phyloP scores from a whole-genome alignment of 495 filamentous ascomycete genomes.

The Lophium mytilinum region DNA sequence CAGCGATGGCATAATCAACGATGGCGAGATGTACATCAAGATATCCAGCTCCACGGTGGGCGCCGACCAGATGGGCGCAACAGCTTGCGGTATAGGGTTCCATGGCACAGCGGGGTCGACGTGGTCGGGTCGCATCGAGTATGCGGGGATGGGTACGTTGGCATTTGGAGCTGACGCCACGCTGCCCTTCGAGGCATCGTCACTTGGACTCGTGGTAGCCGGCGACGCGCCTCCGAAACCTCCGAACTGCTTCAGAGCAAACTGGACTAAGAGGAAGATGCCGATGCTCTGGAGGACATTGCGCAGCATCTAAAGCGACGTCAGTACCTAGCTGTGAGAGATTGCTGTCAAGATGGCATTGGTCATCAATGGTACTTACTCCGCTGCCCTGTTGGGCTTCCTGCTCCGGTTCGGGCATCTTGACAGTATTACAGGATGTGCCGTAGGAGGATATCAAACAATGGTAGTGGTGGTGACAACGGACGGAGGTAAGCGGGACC shows the following conservation, averaged over 20 bases:
- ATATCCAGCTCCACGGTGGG: conserved; percentile 77
- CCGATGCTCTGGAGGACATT: conserved; percentile 56
- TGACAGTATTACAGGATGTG: neutral
- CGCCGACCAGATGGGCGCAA: conserved; percentile 81
- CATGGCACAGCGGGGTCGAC: conserved; percentile 56
- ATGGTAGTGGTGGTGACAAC: neutral
- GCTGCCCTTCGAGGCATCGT: conserved; percentile 9
- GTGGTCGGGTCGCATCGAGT: conserved; percentile 51
- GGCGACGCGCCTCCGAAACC: conserved; percentile 38
- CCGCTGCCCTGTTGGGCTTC: conserved; percentile 17
- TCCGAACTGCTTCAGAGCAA: conserved; percentile 50
- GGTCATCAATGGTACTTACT: conserved; percentile 4
- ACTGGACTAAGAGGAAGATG: conserved; percentile 63
- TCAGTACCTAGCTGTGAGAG: no score
- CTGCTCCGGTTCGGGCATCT: conserved; percentile 15
- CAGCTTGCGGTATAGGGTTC: conserved; percentile 61
- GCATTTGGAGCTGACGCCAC: conserved; percentile 18
- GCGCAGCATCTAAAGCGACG: conserved; percentile 38
- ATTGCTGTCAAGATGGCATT: neutral
- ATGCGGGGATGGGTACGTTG: conserved; percentile 54
- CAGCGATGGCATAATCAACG: conserved; percentile 59
- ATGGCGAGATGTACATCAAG: conserved; percentile 72
- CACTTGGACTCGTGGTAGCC: conserved; percentile 31
- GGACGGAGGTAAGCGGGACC: neutral
- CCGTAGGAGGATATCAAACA: neutral